Conservation (phyloP, 2,329 filamentous ascomycete species). For the Didymella pinodella region DNA sequence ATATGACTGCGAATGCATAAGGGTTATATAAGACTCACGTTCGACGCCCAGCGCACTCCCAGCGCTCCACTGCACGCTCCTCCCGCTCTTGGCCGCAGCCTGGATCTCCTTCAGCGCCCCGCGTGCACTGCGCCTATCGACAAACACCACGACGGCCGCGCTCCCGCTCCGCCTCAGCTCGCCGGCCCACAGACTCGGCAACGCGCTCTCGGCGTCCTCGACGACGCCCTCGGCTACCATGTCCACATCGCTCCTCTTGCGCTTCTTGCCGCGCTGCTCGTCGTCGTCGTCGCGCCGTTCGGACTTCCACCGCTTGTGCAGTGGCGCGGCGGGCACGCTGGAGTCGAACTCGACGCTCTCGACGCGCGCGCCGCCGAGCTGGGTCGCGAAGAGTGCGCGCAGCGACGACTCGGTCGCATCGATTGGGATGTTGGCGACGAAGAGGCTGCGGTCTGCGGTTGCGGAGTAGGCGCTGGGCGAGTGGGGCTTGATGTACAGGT, state of each 20-base stretch:
- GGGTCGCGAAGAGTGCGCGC: conserved; percentile 74
- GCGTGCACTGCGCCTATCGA: conserved; percentile 81
- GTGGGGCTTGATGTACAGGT: conserved; percentile 86
- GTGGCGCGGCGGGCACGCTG: conserved; percentile 48
- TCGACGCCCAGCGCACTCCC: conserved; percentile 57
- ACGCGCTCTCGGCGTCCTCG: conserved; percentile 65
- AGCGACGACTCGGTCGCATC: conserved; percentile 83
- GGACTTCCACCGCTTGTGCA: conserved; percentile 57
- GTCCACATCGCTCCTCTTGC: conserved; percentile 57
- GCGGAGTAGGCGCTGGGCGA: conserved; percentile 71
- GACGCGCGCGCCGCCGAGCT: conserved; percentile 80
- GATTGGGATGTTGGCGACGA: conserved; percentile 86
- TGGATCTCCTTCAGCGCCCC: conserved; percentile 78
- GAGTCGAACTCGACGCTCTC: conserved; percentile 78
- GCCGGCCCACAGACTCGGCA: conserved; percentile 79
- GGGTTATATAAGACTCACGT: conserved; percentile 51
- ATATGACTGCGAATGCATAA: conserved; percentile 16
- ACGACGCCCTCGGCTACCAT: conserved; percentile 50
- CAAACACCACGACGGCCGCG: conserved; percentile 81
- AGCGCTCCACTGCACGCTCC: conserved; percentile 73
- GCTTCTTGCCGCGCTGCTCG: conserved; percentile 59
- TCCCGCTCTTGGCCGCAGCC: conserved; percentile 63
- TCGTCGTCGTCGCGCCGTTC: conserved; percentile 45
- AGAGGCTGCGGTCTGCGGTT: conserved; percentile 79
- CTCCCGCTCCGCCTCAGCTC: conserved; percentile 75